Percentiles rank a stretch among this genome's conserved stretches.
phyloP scores from a whole-genome alignment of 148 eudicot genomes.

The Persicaria tinctoria region DNA sequence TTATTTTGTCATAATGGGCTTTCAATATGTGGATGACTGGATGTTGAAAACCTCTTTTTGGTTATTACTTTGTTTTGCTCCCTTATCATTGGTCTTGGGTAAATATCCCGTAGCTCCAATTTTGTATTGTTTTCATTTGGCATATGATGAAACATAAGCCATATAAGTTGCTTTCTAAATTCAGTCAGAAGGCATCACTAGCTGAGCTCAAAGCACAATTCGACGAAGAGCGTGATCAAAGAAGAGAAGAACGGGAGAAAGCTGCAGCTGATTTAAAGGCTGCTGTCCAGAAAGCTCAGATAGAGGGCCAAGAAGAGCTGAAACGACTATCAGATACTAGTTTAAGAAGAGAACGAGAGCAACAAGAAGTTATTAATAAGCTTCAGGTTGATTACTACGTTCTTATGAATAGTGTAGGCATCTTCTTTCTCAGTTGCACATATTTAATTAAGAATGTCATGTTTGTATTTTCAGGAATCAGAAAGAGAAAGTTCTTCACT shows the following conservation, averaged over 20 bases:
- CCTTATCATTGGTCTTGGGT: background rate
- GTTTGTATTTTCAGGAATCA: constrained; percentile 44
- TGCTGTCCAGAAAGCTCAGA: constrained; percentile 63
- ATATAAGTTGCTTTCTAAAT: background rate
- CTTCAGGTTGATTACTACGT: constrained; percentile 53
- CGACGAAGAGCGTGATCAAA: constrained; percentile 90
- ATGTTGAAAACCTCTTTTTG: background rate
- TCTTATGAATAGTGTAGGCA: background rate
- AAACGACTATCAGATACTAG: constrained; percentile 61
- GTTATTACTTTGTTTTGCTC: background rate
- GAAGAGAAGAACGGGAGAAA: constrained; percentile 86
- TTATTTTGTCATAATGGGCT: background rate
- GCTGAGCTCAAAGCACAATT: constrained; percentile 58
- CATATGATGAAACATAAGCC: constrained; percentile 12
- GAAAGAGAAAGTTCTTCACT: constrained; percentile 66
- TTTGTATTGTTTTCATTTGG: background rate
- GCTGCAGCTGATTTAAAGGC: constrained; percentile 56
- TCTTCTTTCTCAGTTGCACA: background rate
- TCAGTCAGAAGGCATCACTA: constrained; percentile 78
- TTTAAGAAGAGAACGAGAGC: constrained; percentile 68
- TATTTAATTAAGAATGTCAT: background rate
- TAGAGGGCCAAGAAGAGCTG: constrained; percentile 80
- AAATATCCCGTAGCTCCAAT: background rate
- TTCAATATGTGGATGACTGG: background rate
- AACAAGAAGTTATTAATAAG: constrained; percentile 78